Evolutionary conservation across 495 filamentous ascomycete species (phyloP).

Genomic region (Bryoglossum gracile): DNA sequence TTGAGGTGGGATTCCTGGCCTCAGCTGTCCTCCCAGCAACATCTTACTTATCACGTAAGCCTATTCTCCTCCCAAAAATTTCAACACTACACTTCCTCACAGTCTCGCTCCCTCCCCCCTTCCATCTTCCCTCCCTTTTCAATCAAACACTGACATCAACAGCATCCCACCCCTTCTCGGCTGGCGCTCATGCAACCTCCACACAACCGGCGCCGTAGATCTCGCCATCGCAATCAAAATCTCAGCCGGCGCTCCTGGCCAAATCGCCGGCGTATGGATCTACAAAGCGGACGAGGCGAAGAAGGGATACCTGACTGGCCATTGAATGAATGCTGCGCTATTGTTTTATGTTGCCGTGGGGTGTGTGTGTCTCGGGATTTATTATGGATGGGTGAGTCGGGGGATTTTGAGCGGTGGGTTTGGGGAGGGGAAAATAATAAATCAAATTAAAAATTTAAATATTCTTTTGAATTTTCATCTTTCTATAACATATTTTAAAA

Average conservation of each 20-base stretch:
- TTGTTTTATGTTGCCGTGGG: slow-evolving; percentile 37
- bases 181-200: slow-evolving; percentile 62
- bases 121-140: no score
- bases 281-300: slow-evolving; percentile 56
- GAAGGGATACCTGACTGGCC: slow-evolving; percentile 60
- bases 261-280: slow-evolving; percentile 68
- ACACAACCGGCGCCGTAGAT: slow-evolving; percentile 54
- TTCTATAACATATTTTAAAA: no score
- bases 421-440: slow-evolving; percentile 23
- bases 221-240: slow-evolving; percentile 65
- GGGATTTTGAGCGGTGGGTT: slow-evolving; percentile 23
- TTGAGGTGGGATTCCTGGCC: slow-evolving; percentile 52
- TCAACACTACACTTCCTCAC: no score
- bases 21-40: slow-evolving; percentile 56
- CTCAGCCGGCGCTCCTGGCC: slow-evolving; percentile 57
- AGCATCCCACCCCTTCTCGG: slow-evolving; percentile 59
- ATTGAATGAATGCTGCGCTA: slow-evolving; percentile 42
- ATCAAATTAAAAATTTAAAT: no score
- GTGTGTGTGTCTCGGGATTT: slow-evolving; percentile 30
- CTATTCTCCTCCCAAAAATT: not conserved
- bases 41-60: slow-evolving; percentile 38
- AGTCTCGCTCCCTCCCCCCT: slow-evolving; percentile 42
- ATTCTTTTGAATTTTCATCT: no score
- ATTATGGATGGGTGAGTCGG: slow-evolving; percentile 36
- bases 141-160: not conserved